Conservation (phyloP, 805 yeast species). For the Yarrowia divulgata region DNA sequence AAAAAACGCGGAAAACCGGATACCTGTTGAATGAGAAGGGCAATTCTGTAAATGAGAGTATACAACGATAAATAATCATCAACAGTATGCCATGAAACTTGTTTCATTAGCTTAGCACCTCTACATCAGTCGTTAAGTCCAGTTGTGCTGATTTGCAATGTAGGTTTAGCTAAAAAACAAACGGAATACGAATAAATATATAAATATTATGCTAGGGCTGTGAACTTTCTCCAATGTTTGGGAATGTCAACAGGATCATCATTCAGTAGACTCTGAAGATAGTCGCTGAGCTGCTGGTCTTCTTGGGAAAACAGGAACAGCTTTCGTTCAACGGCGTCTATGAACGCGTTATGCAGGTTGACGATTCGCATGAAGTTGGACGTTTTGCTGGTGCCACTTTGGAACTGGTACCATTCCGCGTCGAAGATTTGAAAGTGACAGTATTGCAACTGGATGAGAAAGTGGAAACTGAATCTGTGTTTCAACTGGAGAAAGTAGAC, state of each 20-base stretch:
- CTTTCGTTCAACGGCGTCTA: neutral
- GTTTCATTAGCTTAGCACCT: no score
- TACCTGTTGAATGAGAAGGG: no score
- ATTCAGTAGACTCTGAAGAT: conserved; percentile 14
- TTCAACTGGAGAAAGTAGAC: neutral
- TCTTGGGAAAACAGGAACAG: neutral
- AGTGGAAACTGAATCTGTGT: conserved; percentile 12
- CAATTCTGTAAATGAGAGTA: no score
- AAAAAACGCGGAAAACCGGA: no score
- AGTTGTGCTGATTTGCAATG: neutral
- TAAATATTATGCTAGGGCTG: neutral
- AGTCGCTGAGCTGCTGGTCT: neutral
- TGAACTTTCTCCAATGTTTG: conserved; percentile 6
- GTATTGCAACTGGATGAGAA: conserved; percentile 13
- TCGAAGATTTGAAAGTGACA: conserved; percentile 9
- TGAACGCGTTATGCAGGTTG: neutral
- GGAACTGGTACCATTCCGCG: conserved; percentile 12
- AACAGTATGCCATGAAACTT: no score
- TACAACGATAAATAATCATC: no score
- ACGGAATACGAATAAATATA: conserved; percentile 5
- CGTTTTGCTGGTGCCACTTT: neutral
- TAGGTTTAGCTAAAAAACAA: no score
- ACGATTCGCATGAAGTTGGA: conserved; percentile 24
- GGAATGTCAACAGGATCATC: neutral
- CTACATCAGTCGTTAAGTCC: no score